These are phyloP conservation scores for Venturia pyrina DNA, from an alignment of 2,329 filamentous ascomycete species.

Conservation along the genomic window DNA sequence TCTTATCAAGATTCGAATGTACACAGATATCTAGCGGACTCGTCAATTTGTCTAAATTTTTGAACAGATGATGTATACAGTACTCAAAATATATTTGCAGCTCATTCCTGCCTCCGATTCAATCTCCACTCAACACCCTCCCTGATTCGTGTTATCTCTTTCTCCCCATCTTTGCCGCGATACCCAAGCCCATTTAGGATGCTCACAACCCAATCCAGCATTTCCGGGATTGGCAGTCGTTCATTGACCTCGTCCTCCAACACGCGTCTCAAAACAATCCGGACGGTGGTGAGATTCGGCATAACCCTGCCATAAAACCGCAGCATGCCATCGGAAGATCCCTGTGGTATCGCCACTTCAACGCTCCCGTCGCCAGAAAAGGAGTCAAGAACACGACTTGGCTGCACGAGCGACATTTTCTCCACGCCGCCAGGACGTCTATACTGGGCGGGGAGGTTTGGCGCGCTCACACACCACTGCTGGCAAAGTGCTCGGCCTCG, in stretches of 20 bases:
- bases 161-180: neutral
- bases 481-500: slow-evolving; percentile 39
- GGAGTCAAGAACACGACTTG: neutral
- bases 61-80: neutral
- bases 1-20: no score
- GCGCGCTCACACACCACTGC: slow-evolving; percentile 31
- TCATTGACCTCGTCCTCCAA: neutral
- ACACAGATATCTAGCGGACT: neutral
- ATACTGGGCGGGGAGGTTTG: neutral
- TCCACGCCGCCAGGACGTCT: neutral
- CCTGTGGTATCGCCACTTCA: neutral
- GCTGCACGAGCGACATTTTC: slow-evolving; percentile 17
- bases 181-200: neutral
- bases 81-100: neutral
- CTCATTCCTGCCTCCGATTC: neutral
- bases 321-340: neutral
- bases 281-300: slow-evolving; percentile 1
- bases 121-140: neutral
- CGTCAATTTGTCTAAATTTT: neutral
- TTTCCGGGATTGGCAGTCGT: neutral
- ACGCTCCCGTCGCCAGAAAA: neutral
- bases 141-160: neutral
- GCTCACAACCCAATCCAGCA: neutral
- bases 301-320: slow-evolving; percentile 9
- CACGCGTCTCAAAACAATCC: slow-evolving; percentile 6